phyloP scores from a whole-genome alignment of 2,329 filamentous ascomycete species.

The Sclerotinia minor region DNA sequence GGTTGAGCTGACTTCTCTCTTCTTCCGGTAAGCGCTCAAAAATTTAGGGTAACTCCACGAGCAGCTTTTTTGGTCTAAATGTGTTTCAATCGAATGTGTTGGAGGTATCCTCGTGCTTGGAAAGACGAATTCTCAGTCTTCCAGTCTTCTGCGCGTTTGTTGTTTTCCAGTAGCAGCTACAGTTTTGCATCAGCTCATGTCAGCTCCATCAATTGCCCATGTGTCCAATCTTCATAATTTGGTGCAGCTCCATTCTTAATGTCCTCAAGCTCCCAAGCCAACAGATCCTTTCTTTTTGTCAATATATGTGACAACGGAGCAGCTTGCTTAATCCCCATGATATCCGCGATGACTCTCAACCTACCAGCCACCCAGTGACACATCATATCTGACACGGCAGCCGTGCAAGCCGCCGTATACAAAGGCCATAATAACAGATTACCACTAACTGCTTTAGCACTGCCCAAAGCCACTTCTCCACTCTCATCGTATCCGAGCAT shows the following conservation, averaged over 20 bases:
- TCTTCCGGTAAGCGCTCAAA: background rate
- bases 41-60: background rate
- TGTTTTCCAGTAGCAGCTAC: background rate
- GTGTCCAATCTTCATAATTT: conserved; percentile 20
- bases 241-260: background rate
- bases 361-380: conserved; percentile 35
- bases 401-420: conserved; percentile 33
- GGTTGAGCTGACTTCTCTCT: too few species aligned
- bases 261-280: conserved; percentile 24
- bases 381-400: conserved; percentile 34
- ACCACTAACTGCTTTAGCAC: conserved; percentile 31
- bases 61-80: background rate
- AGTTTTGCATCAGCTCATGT: background rate
- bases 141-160: too few species aligned
- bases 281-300: conserved; percentile 24
- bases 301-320: conserved; percentile 30
- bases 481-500: conserved; percentile 30
- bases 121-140: background rate
- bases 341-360: conserved; percentile 34
- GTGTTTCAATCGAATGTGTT: background rate
- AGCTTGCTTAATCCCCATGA: conserved; percentile 36
- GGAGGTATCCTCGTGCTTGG: background rate
- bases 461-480: conserved; percentile 8
- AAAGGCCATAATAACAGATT: conserved; percentile 38
- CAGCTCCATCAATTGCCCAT: conserved; percentile 20